phyloP scores from a whole-genome alignment of 2,329 filamentous ascomycete species.

The Fusarium clavum region DNA sequence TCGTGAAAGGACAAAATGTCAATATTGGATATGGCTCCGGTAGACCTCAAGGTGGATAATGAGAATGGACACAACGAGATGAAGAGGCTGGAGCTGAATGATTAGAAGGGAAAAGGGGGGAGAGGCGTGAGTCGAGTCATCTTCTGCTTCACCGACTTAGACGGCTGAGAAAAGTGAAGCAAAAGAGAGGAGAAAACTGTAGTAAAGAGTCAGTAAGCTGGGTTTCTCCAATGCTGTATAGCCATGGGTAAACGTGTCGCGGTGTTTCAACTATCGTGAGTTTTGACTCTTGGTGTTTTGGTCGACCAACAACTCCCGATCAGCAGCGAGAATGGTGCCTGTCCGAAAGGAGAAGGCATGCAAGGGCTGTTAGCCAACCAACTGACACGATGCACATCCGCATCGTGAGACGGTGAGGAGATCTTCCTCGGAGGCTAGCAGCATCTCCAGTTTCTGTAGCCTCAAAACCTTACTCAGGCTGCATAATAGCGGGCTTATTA shows the following conservation, averaged over 20 bases:
- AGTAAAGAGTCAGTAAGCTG: neutral
- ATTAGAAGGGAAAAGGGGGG: conserved; percentile 5
- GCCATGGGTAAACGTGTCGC: neutral
- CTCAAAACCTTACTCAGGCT: conserved; percentile 22
- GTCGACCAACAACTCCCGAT: neutral
- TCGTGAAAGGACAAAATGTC: conserved; percentile 20
- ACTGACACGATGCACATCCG: conserved; percentile 28
- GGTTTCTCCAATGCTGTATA: neutral
- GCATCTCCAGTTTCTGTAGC: conserved; percentile 31
- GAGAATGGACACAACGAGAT: conserved; percentile 22
- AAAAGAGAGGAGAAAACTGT: neutral
- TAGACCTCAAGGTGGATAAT: conserved; percentile 27
- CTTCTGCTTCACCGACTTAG: conserved; percentile 23
- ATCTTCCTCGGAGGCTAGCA: conserved; percentile 26
- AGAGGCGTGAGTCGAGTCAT: conserved; percentile 15
- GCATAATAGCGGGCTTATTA: conserved; percentile 37
- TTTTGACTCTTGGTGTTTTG: conserved; percentile 30
- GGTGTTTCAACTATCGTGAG: conserved; percentile 28
- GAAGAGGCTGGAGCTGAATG: conserved; percentile 35
- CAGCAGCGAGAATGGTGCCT: conserved; percentile 13
- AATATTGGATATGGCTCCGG: conserved; percentile 34
- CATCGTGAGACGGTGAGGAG: conserved; percentile 25
- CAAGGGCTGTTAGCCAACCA: conserved; percentile 38
- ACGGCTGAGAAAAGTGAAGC: conserved; percentile 2
- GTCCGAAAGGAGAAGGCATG: conserved; percentile 35